Evolutionary conservation across 768 basidiomycete species (phyloP), one percentile per base, ranked within the genome.

Genomic region (Hortiboletus campestris): DNA sequence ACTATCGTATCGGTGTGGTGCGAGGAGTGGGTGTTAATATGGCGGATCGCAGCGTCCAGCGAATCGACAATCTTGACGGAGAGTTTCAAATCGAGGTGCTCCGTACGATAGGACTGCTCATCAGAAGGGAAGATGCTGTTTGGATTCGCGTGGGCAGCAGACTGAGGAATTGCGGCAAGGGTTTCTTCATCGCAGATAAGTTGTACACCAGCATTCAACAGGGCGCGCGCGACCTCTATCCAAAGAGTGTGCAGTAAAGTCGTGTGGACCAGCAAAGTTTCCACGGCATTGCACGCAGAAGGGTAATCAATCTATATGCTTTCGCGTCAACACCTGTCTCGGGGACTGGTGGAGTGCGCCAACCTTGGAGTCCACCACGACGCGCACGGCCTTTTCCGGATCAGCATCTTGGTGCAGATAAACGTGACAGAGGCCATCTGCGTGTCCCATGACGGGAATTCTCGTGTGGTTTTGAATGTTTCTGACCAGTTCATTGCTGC

Each of bases 401-500:
- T 89, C 83, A 0, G 95, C 95, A 29, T 79, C 76, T 62, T 89
- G 86, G 70, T 99, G 96, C 6, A 99, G 74, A 70, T 87, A 98
- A 6, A 97, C 84, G 19, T 85, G 83, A 70, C 97, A 99, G 10
- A 98, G 75, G 2, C 97, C 97, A 71, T 99, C 97, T 8, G 97
- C 95, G 67, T 99, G 97, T 2, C 97, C 97, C 94, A 99, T 98
- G 42, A 99, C 97, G 2, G 97, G 89, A 57, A 99, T 98, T 55
- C 89, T 80, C 0, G 96, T 97, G 60, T 78, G 84, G 54, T 89
- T 88, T 69, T 98, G 93, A 55, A 99, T 97, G 69, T 77, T 89
- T 63, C 76, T 80, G 28, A 98, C 97, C 13, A 99, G 84, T 58
- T 80, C 82, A 63, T 96, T 96, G 66, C 95, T 94, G 7, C 97